Base-by-base conservation (phyloP, 345 rosid genomes). In the Salix exigua region DNA sequence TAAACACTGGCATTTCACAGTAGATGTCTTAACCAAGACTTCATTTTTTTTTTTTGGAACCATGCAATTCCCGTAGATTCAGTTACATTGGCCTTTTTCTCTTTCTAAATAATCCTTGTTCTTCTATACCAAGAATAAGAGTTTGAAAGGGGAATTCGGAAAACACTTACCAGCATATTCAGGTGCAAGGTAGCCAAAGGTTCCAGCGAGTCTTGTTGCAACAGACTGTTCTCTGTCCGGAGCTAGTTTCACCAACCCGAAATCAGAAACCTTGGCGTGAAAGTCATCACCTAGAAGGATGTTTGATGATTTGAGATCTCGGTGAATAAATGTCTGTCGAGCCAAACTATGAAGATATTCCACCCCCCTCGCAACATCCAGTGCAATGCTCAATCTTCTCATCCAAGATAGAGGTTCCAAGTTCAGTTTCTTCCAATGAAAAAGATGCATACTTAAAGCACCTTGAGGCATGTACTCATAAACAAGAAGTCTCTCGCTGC, bases 161-260 rank as follows among this genome's bases (percentile, higher is more conserved):
- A 28, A 16, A 26, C 65, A 30, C 74, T 71, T 82, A 88, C 93
- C 89, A 44, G 92, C 89, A 80, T 89, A 89, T 86, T 87, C 90
- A 21, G 90, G 92, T 53, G 90, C 90, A 68, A 85, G 88, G 78
- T 89, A 89, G 5, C 92, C 90, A 77, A 89, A 89, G 1, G 92
- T 89, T 31, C 90, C 92, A 13, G 89, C 89, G 23, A 85, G 87
- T 64, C 84, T 79, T 19, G 93, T 88, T 6, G 68, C 86, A 0
- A 89, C 79, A 17, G 91, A 88, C 61, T 81, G 80, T 67, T 84
- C 81, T 37, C 89, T 83, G 77, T 89, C 87, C 0, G 88, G 89
- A 58, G 88, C 90, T 48, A 84, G 88, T 74, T 82, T 87, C 62
- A 87, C 89, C 66, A 89, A 76, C 53, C 92, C 92, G 23, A 89